Conservation (phyloP, 2,329 filamentous ascomycete genomes). For the Pseudogymnoascus sp. region DNA sequence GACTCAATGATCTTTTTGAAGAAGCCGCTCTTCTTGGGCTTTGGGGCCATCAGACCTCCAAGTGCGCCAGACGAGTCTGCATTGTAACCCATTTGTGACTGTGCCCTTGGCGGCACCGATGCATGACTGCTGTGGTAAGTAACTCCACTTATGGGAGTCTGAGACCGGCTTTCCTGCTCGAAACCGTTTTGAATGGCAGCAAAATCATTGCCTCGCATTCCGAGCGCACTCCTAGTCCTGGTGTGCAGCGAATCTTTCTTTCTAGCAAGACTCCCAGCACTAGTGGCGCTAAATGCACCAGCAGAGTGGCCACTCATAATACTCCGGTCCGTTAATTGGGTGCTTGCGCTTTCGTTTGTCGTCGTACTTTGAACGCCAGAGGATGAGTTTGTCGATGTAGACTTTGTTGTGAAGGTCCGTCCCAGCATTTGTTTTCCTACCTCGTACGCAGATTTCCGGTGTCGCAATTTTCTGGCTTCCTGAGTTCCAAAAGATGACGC, state of each 20-base stretch:
- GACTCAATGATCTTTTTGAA: constrained; percentile 94
- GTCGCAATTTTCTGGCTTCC: constrained; percentile 39
- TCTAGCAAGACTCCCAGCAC: constrained; percentile 84
- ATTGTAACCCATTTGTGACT: constrained; percentile 60
- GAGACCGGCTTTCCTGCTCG: constrained; percentile 47
- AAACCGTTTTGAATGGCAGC: constrained; percentile 21
- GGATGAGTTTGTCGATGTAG: constrained; percentile 72
- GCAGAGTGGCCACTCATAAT: constrained; percentile 93
- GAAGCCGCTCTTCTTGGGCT: constrained; percentile 78
- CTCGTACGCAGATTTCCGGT: constrained; percentile 73
- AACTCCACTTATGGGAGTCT: constrained; percentile 66
- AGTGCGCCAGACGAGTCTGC: constrained; percentile 62
- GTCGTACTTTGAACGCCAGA: constrained; percentile 61
- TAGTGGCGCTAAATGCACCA: constrained; percentile 86
- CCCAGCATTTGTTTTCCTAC: constrained; percentile 62
- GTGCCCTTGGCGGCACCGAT: constrained; percentile 44
- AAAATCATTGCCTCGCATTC: constrained; percentile 44
- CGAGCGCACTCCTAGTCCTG: constrained; percentile 59
- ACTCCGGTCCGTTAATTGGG: constrained; percentile 72
- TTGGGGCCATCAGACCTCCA: constrained; percentile 70
- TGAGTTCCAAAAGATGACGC: neutral
- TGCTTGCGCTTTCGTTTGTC: constrained; percentile 60
- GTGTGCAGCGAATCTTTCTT: constrained; percentile 47
- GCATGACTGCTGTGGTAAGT: constrained; percentile 85
- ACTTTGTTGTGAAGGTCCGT: constrained; percentile 83